Base-by-base conservation (phyloP, 345 rosid species). In the Citrus reticulata region DNA sequence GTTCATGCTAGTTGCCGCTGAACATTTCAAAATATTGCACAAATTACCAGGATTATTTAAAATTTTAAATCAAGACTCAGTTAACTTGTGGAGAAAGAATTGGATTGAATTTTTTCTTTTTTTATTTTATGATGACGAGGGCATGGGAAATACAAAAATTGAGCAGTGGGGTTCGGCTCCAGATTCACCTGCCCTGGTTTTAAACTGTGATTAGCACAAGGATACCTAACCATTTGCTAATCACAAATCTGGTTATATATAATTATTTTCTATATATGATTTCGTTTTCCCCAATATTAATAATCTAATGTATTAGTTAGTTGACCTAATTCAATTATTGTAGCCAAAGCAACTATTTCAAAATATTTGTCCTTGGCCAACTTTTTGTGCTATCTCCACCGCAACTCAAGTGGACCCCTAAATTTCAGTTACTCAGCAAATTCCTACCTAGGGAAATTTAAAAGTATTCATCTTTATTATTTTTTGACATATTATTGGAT, bases 121-220 rank as follows among this genome's bases (percentile, higher is more conserved):
- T 10, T 42, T 2, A 46, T 46, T 46, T 29, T 7, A 32, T 6
- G 11, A 30, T 64, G 70, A 66, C 20, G 10, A n/a, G 13, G 1
- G 9, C 42, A 35, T 35, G 25, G 16, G 46, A 34, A 37, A 34
- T 35, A 2, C 0, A 9, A 20, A 9, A 66, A 9, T 19, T 5
- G 14, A 42, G 69, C 63, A 22, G 77, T 55, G 55, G 66, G 42
- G 16, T 64, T 11, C 61, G 39, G 59, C 68, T 54, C 67, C 20
- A 55, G 72, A 55, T 72, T 72, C 42, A 55, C 77, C 77, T 72
- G 7, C 72, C 79, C 81, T 37, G 37, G 39, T 64, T 78, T 63
- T 13, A 5, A 20, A 17, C 59, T 37, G 1, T 46, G 4, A 54
- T 54, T 17, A 54, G 58, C 8, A 4, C 22, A 17, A 54, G 20